A percentile compares a stretch with the other conserved stretches of the same genome.
These are phyloP conservation scores for Myriosclerotinia scirpicola DNA, from an alignment of 2,329 filamentous ascomycete genomes.

Conservation along the genomic window DNA sequence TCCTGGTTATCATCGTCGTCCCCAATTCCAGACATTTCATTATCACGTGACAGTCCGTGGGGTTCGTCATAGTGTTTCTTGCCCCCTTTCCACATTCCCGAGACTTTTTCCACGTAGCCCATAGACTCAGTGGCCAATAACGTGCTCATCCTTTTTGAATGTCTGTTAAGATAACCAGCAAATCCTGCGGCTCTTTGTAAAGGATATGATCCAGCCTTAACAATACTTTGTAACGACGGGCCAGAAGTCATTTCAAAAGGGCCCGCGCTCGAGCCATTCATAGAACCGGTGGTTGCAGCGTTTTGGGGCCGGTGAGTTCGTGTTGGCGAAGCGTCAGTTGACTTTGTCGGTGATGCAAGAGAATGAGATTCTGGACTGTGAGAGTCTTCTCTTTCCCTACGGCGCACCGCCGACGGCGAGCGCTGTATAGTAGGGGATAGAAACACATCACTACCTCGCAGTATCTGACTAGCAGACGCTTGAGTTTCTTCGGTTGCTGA, in stretches of 20 bases:
- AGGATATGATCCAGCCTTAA: conserved; percentile 68
- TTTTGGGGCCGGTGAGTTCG: conserved; percentile 26
- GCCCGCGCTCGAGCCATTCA: conserved; percentile 29
- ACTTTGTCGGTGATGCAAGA: conserved; percentile 31
- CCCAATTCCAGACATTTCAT: conserved; percentile 48
- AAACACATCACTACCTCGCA: conserved; percentile 85
- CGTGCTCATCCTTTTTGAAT: conserved; percentile 77
- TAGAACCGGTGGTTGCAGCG: conserved; percentile 34
- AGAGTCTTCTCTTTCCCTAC: conserved; percentile 26
- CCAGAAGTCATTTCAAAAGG: conserved; percentile 45
- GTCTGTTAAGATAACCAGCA: conserved; percentile 77
- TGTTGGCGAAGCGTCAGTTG: conserved; percentile 23
- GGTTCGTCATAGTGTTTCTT: conserved; percentile 80
- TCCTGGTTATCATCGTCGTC: conserved; percentile 61
- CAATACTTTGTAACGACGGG: conserved; percentile 57
- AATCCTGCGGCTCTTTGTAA: conserved; percentile 80
- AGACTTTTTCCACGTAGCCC: conserved; percentile 95
- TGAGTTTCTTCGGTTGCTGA: conserved; percentile 71
- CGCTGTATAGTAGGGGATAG: conserved; percentile 69
- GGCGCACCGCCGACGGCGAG: conserved; percentile 41
- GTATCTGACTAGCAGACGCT: conserved; percentile 86
- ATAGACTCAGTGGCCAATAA: conserved; percentile 87
- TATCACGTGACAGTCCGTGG: conserved; percentile 52
- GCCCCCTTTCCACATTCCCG: conserved; percentile 93
- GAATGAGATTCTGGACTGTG: conserved; percentile 27